Evolutionary conservation across 768 basidiomycete species (phyloP), one percentile per base, ranked within the genome.

Genomic region (Phylloporus sp.): DNA sequence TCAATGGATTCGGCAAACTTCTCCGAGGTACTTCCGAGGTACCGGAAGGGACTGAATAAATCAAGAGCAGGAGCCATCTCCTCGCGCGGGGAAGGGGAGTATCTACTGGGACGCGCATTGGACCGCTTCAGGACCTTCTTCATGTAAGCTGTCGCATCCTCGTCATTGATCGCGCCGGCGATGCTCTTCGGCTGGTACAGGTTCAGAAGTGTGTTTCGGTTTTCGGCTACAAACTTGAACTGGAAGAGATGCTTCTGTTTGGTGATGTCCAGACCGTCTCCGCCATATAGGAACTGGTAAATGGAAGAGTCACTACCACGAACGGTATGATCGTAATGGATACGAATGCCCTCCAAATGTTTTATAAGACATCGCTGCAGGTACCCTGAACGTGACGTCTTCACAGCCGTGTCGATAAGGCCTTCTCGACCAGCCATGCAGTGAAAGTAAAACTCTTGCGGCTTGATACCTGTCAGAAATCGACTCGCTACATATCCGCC

Each of bases 391-490:
- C 97, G 93, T 56, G 89, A 91, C 5, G 97, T 99, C 75, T 99
- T 99, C 68, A 99, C 95, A 32, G 97, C 97, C 6, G 97, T 99
- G 65, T 99, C 97, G 63, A 99, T 99, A 34, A 99, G 80, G 64
- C 97, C 97, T 75, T 99, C 97, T 60, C 97, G 84, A 47, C 97
- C 97, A 52, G 97, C 97, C 97, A 99, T 99, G 67, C 97, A 98
- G 73, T 99, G 97, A 79, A 99, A 99, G 75, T 97, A 99, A 73
- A 97, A 99, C 69, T 99, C 97, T 67, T 99, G 97, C 0, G 97
- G 97, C 60, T 88, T 91, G 68, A 99, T 85, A 49, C 97, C 97
- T 7, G 97, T 98, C 76, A 99, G 80, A 80, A 99, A 99, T 31
- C 97, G 92, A 68, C 95, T 97, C 13, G 91, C 94, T 41, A 99